Evolutionary conservation across 2,329 filamentous ascomycete species (phyloP), one percentile per base, ranked within the genome.

Genomic region (Fusarium mangiferae): DNA sequence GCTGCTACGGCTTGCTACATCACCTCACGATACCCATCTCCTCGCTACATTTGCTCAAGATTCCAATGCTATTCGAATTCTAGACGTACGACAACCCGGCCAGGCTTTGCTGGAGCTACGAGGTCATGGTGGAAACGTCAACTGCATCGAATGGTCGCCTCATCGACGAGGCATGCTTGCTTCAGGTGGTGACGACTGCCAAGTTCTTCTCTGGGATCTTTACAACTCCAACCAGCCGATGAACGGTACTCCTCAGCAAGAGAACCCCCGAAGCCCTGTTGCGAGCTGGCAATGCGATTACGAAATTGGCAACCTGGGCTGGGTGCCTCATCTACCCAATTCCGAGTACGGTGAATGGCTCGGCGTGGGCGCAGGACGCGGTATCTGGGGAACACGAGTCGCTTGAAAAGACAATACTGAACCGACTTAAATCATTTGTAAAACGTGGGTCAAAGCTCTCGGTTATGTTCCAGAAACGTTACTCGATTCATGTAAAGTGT

Each of bases 11-110:
- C 87, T 97, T 36, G 94, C 94, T 48, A 96, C 96, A 18, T 98
- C 96, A 2, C 96, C 96, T 4, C 96, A 98, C 79, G 96, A 99
- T 82, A 93, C 94, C 12, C 95, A 99, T 81, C 90, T 99, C 39
- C 90, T 99, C 41, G 96, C 96, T n/a, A 99, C 96, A 1, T 98
- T 99, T 82, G 96, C 96, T 24, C 92, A 95, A 79, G 96, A 98
- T 81, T 97, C 94, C 8, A 95, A 92, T 78, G 86, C 97, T 39
- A 95, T 99, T 80, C 94, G 96, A 54, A 97, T 99, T 62, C 90
- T 99, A 36, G 96, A 99, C 79, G 96, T 98, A 7, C 92, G 96
- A 55, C 96, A 99, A 83, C 96, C 96, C 0, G 96, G 96, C 11
- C 96, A 98, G 83, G 96, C 96, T 6, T 88, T 99, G 9, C 90